Evolutionary conservation across 2,329 filamentous ascomycete genomes (phyloP), one percentile per base, ranked within the genome.

Genomic region (Xylariales sp.): DNA sequence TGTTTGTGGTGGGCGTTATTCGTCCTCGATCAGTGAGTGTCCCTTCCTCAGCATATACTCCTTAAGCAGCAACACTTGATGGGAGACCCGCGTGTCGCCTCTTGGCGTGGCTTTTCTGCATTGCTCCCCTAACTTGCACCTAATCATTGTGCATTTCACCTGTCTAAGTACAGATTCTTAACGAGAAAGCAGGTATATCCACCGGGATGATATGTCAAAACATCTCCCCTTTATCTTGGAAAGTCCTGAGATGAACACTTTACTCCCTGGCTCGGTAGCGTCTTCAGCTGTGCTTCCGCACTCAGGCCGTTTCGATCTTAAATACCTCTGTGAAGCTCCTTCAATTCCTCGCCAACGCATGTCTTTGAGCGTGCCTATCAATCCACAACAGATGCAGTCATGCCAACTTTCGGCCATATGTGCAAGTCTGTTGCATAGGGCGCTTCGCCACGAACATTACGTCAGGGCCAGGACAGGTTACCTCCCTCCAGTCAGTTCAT

Each of bases 1-100:
- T 58, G 61, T 29, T 48, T 68, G 20, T 69, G 67, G 56, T 69
- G 66, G 66, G 60, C 57, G 3, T 50, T 69, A 29, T 62, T 69
- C 41, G 63, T 69, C 14, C 51, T 69, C 20, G 66, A 69, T 41
- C 63, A 67, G 62, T 65, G 46, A 54, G 61, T 54, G 24, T 16
- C 19, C 21, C 39, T 17, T 13, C 11, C 19, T 31, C 30, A 13
- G 6, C n/a, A 24, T n/a, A n/a, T n/a, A n/a, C n/a, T n/a, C n/a
- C n/a, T n/a, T n/a, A n/a, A n/a, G n/a, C n/a, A n/a, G n/a, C n/a
- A n/a, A n/a, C n/a, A n/a, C n/a, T n/a, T n/a, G n/a, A n/a, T n/a
- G n/a, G n/a, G n/a, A n/a, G n/a, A n/a, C n/a, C n/a, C n/a, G n/a
- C n/a, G n/a, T n/a, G n/a, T n/a, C n/a, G n/a, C n/a, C n/a, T n/a